These are phyloP conservation scores for Plasmodium gaboni DNA, from an alignment of 169 alveolate species.

Conservation along the genomic window DNA sequence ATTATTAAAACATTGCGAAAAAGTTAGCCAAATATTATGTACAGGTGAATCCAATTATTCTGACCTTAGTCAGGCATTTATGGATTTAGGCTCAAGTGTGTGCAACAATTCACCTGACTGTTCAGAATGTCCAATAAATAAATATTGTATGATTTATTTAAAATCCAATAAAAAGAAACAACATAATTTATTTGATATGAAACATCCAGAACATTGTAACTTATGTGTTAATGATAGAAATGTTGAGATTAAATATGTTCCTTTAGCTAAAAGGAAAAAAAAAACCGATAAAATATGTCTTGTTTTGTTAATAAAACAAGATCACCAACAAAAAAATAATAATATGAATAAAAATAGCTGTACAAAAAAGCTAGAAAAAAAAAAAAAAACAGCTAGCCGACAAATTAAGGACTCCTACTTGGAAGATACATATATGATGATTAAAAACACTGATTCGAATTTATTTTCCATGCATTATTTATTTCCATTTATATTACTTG, in stretches of 20 bases:
- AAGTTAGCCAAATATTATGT: constrained; percentile 45
- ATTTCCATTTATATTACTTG: constrained; percentile 65
- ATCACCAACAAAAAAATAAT: background rate
- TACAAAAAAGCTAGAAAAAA: constrained; percentile 3
- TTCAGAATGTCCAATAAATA: constrained; percentile 73
- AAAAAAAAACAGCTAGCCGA: constrained; percentile 6
- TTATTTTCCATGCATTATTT: constrained; percentile 66
- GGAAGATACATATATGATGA: constrained; percentile 52
- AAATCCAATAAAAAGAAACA: constrained; percentile 27
- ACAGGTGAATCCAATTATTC: constrained; percentile 44
- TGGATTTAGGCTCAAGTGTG: constrained; percentile 82
- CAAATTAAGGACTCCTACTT: background rate
- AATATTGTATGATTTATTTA: constrained; percentile 59
- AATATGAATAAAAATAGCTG: background rate
- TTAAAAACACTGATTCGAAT: constrained; percentile 57
- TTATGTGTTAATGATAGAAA: constrained; percentile 58
- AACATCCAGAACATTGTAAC: constrained; percentile 36
- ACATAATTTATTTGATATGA: constrained; percentile 6
- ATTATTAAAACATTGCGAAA: constrained; percentile 60
- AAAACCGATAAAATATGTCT: constrained; percentile 55
- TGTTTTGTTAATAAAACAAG: constrained; percentile 32
- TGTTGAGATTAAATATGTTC: constrained; percentile 58
- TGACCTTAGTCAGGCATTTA: constrained; percentile 77
- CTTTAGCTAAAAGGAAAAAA: constrained; percentile 38
- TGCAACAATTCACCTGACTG: constrained; percentile 79